Evolutionary conservation across 202 grass and related monocot genomes (phyloP), one percentile per base, ranked within the genome.

Genomic region (Sporobolus alterniflorus): DNA sequence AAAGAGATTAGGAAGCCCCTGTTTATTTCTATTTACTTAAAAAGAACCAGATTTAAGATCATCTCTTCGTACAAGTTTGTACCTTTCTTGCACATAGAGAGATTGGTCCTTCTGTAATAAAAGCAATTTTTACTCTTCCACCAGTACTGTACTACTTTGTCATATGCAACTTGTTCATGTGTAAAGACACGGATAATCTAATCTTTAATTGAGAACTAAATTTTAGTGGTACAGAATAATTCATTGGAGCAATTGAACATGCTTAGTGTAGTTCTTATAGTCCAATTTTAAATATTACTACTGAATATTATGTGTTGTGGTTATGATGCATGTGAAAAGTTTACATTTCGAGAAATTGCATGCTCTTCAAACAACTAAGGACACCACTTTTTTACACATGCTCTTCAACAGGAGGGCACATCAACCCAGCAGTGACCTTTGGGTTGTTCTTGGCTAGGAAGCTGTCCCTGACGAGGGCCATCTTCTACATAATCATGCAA

Each of bases 401-500:
- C 21, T 61, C 42, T 84, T 42, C 40, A 66, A 81, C 87, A 97
- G 94, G 94, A 74, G 94, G 91, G 9, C 94, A 97, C 83, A 97
- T 97, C 82, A 97, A 97, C 89, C 94, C 94, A 16, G 94, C 94
- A 12, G 94, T 97, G 82, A 97, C 94, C n/a, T 94, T 97, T 28
- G 94, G 94, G 32, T 79, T 97, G 54, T 92, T 97, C 87, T 69
- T 97, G 80, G 94, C 94, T 43, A 87, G 94, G 89, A 97, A 97
- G 72, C 80, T 97, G 22, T 97, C 94, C 69, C 71, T 97, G 46
- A 90, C 89, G 5, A 86, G 94, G 83, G 94, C 94, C 71, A 12
- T 94, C 74, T 97, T 94, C 89, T 97, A 97, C 85, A 97, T 97
- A 4, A 26, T 97, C n/a, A 97, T 97, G 94, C 94, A 97, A 76